Base-by-base conservation (phyloP, 73 alveolate species). In the Paramecium biaurelia region DNA sequence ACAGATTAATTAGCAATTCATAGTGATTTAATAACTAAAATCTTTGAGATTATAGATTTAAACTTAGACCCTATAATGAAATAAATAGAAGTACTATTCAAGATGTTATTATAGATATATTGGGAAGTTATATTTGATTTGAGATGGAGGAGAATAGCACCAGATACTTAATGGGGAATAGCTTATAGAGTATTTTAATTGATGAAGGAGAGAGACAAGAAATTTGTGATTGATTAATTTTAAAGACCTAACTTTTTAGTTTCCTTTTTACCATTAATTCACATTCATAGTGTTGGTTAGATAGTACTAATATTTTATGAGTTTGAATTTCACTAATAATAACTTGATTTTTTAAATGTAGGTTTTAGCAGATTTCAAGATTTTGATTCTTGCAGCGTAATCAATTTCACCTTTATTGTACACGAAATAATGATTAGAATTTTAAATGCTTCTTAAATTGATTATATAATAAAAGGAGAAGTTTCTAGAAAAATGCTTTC, bases 361-460 rank as follows among this genome's bases (percentile, higher is more conserved):
- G 86, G 86, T 9, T 35, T 72, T 72, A 32, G 4, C 20, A 35
- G 15, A 35, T 72, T 72, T 72, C 8, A 35, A 21, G 30, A 72
- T 35, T 72, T 72, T 15, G 86, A 72, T 35, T 15, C 59, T 35
- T 72, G 63, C 7, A 72, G 67, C 9, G 86, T 37, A 12, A 72
- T 72, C 24, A 72, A 72, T 34, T 72, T 72, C 20, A 72, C 86
- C 4, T 72, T 4, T 20, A 72, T 72, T 32, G 58, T 72, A 12
- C 86, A 72, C 35, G 86, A 72, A 35, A 72, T 72, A 10, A 72
- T 72, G 86, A 35, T 42, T 72, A 72, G 86, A 34, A 72, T 35
- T 6, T n/a, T 35, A 30, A 35, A 8, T 72, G 41, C 34, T 12
- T 14, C 21, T 4, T 38, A 35, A 72, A 21, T 72, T 20, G 34